Percentiles rank a stretch among this genome's conserved stretches.
Evolutionary conservation across 768 basidiomycete genomes (phyloP).

Genomic region (Stropharia rugosoannulata): DNA sequence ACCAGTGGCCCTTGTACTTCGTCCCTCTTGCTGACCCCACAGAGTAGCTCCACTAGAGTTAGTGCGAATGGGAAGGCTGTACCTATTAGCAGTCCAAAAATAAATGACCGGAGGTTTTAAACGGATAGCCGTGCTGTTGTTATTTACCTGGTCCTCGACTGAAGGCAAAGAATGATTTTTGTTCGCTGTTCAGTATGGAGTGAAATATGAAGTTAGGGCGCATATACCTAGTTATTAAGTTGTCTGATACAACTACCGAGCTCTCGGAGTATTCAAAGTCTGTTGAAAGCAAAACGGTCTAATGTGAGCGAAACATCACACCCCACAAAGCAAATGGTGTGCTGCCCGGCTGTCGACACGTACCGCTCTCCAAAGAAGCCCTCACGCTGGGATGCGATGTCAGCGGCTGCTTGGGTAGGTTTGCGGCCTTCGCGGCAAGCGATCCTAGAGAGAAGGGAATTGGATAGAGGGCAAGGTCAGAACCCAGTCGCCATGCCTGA

Average conservation of each 20-base stretch:
- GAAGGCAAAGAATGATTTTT: not conserved
- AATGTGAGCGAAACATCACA: not conserved
- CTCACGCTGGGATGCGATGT: slow-evolving; percentile 82
- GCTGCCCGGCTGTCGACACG: slow-evolving; percentile 9
- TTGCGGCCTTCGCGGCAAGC: slow-evolving; percentile 61
- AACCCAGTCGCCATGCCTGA: not conserved
- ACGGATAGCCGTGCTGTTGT: not conserved
- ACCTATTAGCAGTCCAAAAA: slow-evolving; percentile 35
- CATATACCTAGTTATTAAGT: slow-evolving; percentile 73
- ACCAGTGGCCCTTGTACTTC: slow-evolving; percentile 69
- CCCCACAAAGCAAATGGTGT: not conserved
- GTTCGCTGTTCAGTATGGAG: not conserved
- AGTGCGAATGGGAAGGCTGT: slow-evolving; percentile 79
- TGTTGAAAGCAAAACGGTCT: slow-evolving; percentile 20
- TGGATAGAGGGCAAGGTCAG: not conserved
- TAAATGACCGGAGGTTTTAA: not conserved
- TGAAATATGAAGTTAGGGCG: not conserved
- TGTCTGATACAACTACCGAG: slow-evolving; percentile 69
- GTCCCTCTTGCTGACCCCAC: slow-evolving; percentile 58
- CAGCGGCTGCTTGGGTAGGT: slow-evolving; percentile 58
- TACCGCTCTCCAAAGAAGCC: slow-evolving; percentile 53
- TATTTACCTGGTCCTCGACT: slow-evolving; percentile 72
- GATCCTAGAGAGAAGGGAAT: slow-evolving; percentile 45
- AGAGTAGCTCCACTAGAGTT: slow-evolving; percentile 70
- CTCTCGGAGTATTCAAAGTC: slow-evolving; percentile 77